These are phyloP conservation scores for Microthlaspi erraticum DNA, from an alignment of 345 rosid genomes.

Conservation along the genomic window DNA sequence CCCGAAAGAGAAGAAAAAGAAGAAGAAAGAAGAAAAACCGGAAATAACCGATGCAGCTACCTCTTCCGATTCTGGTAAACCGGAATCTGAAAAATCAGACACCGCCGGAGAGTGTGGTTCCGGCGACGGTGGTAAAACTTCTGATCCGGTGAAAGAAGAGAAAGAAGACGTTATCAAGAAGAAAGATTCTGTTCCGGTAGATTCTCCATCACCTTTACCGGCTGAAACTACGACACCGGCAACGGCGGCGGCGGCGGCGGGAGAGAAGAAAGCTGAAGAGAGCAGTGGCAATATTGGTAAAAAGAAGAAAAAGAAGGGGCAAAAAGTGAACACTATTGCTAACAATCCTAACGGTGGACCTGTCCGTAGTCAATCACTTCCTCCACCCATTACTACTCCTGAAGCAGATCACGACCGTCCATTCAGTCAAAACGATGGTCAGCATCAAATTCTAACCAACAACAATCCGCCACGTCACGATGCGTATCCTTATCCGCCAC, in stretches of 20 bases:
- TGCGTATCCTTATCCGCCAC: slow-evolving; percentile 43
- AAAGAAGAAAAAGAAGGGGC: slow-evolving; percentile 77
- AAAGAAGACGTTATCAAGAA: slow-evolving; percentile 41
- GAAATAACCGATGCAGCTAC: slow-evolving; percentile 12
- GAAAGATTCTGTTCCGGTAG: slow-evolving; percentile 27
- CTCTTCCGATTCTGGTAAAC: slow-evolving; percentile 12
- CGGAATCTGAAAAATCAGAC: slow-evolving; percentile 38
- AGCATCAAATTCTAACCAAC: slow-evolving; percentile 35
- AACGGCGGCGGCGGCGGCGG: slow-evolving; percentile 44
- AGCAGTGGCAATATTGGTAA: slow-evolving; percentile 45
- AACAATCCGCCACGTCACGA: slow-evolving; percentile 52
- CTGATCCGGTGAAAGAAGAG: slow-evolving; percentile 41
- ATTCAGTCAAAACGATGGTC: background rate
- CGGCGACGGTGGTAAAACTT: background rate
- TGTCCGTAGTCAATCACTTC: slow-evolving; percentile 30
- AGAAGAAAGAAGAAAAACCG: slow-evolving; percentile 28
- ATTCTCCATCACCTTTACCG: slow-evolving; percentile 41
- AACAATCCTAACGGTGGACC: slow-evolving; percentile 27
- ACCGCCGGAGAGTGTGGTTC: slow-evolving; percentile 33
- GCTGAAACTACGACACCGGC: slow-evolving; percentile 39
- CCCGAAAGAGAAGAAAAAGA: slow-evolving; percentile 27
- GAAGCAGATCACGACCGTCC: slow-evolving; percentile 35
- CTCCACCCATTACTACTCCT: slow-evolving; percentile 32
- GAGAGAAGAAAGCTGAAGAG: slow-evolving; percentile 39
- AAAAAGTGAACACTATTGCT: slow-evolving; percentile 32